These are phyloP conservation scores for Euptelea pleiosperma DNA, from an alignment of 164 flowering plant species.

Conservation along the genomic window DNA sequence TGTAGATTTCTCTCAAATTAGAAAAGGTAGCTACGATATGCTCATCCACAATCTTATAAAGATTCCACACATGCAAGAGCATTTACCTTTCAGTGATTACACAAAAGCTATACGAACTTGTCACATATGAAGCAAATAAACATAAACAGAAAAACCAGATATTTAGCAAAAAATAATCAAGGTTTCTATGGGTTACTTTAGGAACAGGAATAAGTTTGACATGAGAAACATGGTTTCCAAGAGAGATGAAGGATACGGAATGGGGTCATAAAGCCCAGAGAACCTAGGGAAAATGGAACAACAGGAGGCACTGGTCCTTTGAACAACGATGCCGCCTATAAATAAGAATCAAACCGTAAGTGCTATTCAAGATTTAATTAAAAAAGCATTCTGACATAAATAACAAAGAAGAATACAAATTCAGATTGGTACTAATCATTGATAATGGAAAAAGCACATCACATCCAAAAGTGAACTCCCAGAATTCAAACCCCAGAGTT, in stretches of 20 bases:
- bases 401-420: neutral
- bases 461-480: no score
- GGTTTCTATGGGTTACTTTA: neutral
- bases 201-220: neutral
- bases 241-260: slow-evolving; percentile 74
- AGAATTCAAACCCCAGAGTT: no score
- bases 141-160: neutral
- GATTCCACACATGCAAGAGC: neutral
- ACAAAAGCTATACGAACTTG: neutral
- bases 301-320: slow-evolving; percentile 98
- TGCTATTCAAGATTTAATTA: neutral
- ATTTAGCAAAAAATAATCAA: neutral
- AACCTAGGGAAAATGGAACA: slow-evolving; percentile 90
- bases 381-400: slow-evolving; percentile 3
- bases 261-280: slow-evolving; percentile 98
- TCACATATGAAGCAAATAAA: neutral
- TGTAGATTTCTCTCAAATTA: no score
- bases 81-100: neutral
- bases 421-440: neutral
- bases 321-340: slow-evolving; percentile 98
- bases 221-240: neutral
- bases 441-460: neutral
- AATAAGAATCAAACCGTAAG: slow-evolving; percentile 14
- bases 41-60: no score
- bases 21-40: no score